Evolutionary conservation across 306 rosid genomes (phyloP).

Genomic region (Luffa aegyptiaca): DNA sequence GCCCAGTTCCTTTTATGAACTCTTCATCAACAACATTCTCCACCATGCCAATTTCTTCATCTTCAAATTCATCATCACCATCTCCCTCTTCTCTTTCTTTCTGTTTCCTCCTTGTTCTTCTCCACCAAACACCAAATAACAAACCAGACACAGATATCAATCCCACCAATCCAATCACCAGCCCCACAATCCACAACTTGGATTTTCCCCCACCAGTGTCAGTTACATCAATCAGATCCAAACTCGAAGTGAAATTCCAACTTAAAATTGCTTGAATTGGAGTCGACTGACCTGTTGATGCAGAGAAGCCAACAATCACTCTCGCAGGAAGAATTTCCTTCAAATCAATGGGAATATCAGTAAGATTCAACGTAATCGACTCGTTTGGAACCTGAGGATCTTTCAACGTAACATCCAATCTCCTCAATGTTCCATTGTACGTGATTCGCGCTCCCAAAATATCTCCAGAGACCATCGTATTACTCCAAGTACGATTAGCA

Average conservation of each 20-base stretch:
- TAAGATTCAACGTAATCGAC: background rate
- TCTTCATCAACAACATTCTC: background rate
- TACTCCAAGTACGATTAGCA: slow-evolving; percentile 3
- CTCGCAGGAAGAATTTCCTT: background rate
- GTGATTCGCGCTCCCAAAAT: slow-evolving; percentile 2
- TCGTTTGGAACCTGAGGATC: slow-evolving; percentile 4
- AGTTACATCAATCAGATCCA: background rate
- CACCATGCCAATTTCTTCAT: slow-evolving; percentile 5
- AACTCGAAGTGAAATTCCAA: slow-evolving; percentile 8
- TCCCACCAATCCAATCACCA: background rate
- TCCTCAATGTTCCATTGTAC: background rate
- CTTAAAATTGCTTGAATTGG: background rate
- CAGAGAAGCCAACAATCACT: slow-evolving; percentile 9
- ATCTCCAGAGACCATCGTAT: background rate
- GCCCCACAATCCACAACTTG: background rate
- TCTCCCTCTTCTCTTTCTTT: background rate
- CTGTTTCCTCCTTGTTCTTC: background rate
- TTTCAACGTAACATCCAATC: background rate
- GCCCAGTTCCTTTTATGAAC: slow-evolving; percentile 4
- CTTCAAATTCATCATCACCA: slow-evolving; percentile 3
- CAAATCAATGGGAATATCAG: background rate
- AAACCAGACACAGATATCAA: background rate
- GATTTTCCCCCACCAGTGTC: background rate
- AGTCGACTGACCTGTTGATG: slow-evolving; percentile 3
- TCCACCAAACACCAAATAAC: background rate